Base-by-base conservation (phyloP, 495 filamentous ascomycete genomes). In the Penicillium parvum region DNA sequence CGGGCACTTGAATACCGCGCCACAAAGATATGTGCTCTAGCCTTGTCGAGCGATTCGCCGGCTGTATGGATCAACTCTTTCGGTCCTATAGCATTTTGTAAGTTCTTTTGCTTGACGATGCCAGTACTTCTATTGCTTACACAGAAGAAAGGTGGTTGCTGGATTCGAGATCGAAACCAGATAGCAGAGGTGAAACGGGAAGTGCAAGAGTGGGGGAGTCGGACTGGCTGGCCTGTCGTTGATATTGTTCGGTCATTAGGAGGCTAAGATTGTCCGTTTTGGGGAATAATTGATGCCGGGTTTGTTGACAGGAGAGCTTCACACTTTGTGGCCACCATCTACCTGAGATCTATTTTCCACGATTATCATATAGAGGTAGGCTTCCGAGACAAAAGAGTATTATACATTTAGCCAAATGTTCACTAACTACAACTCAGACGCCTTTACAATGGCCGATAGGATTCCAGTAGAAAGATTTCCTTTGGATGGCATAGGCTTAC, bases 51-150 rank as follows among this genome's bases (percentile, higher is more conserved):
- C 33, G 50, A 63, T 12, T 60, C 49, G 4, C 49, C 50, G 6
- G 41, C 65, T 1, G 64, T 64, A 12, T 53, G 64, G 35, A 55
- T 69, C 9, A 69, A 68, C 45, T 45, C 60, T 18, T 69, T 67
- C 32, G 64, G 64, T 0, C 65, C 62, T 8, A 64, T 68, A 37
- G 54, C 62, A 4, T 66, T 59, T 26, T 69, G 65, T 68, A 40
- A 45, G 64, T 56, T 14, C 5, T 19, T 1, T 7, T 23, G n/a
- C n/a, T n/a, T n/a, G n/a, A n/a, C n/a, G n/a, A n/a, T n/a, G n/a
- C n/a, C n/a, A n/a, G n/a, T n/a, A 4, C 26, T 9, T 28, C 26
- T 10, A 28, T 3, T 4, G 9, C 26, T 9, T 9, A 28, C 26
- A 28, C 7, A 10, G 8, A 28, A 28, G 12, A 5, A 12, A 59